Evolutionary conservation across 257 asterid species (phyloP), one percentile per base, ranked within the genome.

Genomic region (Rhazya stricta): DNA sequence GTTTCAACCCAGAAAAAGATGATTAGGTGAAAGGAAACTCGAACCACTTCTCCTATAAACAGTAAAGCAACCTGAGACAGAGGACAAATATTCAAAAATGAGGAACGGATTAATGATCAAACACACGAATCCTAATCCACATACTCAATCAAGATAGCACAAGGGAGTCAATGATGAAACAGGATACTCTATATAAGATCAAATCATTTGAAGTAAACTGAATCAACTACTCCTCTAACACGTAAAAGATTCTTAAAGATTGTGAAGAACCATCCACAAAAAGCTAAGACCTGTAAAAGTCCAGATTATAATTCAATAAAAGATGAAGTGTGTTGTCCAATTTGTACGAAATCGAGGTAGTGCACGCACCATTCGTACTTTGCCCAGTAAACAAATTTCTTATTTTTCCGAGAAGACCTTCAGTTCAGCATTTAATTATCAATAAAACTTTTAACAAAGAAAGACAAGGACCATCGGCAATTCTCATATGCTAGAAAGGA

Each of bases 51-150:
- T 80, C 73, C 45, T 53, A 65, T 34, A 42, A 67, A 71, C 60
- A 62, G 42, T 73, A 51, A 77, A 46, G 69, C 32, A 80, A 78
- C 86, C 89, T 88, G 86, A 83, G 76, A 78, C 66, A 23, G 15
- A 27, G 56, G 45, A 69, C 29, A 43, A 76, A 65, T 29, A 3
- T 27, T 62, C 25, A 74, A 53, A 27, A 70, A 78, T 80, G 34
- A 76, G 75, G 23, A 18, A 11, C 45, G 29, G 18, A 39, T 27
- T 13, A 74, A 63, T 48, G 23, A 69, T 36, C 45, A 69, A 34
- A 51, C 19, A 69, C 29, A 56, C 25, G 32, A 51, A 21, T 62
- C 39, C 34, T 13, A n/a, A 16, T 3, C 16, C 63, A 21, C 3
- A 54, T 65, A 43, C n/a, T 41, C 63, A 76, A 48, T 16, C 23